Evolutionary conservation across 164 flowering plant species (phyloP), one percentile per base, ranked within the genome.

Genomic region (Umbellularia californica): DNA sequence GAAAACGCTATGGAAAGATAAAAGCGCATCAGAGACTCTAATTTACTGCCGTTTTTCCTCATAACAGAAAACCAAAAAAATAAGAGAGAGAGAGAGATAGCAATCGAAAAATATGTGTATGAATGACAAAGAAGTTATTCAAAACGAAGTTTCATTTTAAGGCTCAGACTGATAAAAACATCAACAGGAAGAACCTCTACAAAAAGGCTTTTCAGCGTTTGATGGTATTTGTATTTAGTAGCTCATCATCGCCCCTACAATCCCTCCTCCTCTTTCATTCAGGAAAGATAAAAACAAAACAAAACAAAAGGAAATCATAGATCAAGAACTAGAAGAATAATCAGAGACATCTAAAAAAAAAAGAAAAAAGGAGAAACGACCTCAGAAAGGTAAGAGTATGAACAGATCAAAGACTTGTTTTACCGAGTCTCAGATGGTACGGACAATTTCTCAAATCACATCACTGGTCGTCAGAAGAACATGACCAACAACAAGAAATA

Each of bases 11-110:
- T 70, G 7, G 52, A 55, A 28, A 67, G 60, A 41, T 41, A 5
- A 28, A 58, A 76, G 84, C 84, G 84, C 72, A 74, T 74, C 82
- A 84, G 84, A 71, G 83, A 82, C 84, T 82, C 84, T 84, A 84
- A 84, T 84, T 82, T 80, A 58, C 80, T 84, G 79, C 84, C 83
- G 6, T 75, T 83, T 25, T 14, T 3, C 15, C 15, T 52, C 17
- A 14, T 17, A 55, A 55, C 0, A 55, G 4, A 55, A 55, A 55
- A 55, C 2, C 17, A 20, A 51, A 3, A 70, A 13, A 52, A 25
- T 10, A 70, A n/a, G 3, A 64, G 11, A 23, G 13, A 30, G 5
- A 6, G 11, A 63, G 10, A 7, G 24, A 28, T 2, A 28, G 4
- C 3, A 28, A 28, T 28, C 30, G 2, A 27, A 27, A 27, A 27